Evolutionary conservation across 2,329 filamentous ascomycete genomes (phyloP).

Genomic region (Didymella keratinophila): DNA sequence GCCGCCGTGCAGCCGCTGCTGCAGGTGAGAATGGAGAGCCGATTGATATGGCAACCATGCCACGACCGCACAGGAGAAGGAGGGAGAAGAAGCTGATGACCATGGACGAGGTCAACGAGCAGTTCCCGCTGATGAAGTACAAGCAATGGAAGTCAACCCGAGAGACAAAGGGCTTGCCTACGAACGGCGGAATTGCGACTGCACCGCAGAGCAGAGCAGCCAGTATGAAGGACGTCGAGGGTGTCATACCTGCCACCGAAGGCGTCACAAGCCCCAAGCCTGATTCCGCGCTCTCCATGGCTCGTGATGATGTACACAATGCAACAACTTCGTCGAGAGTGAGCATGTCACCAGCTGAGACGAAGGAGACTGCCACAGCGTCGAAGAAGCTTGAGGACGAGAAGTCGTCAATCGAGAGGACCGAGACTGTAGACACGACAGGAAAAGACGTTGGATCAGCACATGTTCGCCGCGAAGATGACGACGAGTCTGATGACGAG

Average conservation of each 20-base stretch:
- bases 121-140: conserved; percentile 96
- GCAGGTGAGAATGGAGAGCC: conserved; percentile 78
- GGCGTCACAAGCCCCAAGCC: conserved; percentile 45
- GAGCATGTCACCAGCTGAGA: conserved; percentile 31
- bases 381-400: conserved; percentile 26
- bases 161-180: conserved; percentile 82
- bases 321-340: conserved; percentile 24
- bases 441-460: conserved; percentile 31
- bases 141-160: conserved; percentile 90
- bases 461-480: conserved; percentile 43
- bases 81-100: conserved; percentile 99
- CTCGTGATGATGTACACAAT: conserved; percentile 53
- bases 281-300: conserved; percentile 51
- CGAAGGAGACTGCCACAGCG: conserved; percentile 34
- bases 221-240: conserved; percentile 73
- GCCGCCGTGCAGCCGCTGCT: conserved; percentile 82
- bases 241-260: conserved; percentile 42
- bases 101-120: conserved; percentile 98
- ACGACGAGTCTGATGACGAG: conserved; percentile 74
- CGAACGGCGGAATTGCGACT: conserved; percentile 78
- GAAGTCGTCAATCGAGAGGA: conserved; percentile 27
- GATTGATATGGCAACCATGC: conserved; percentile 86
- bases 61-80: conserved; percentile 81
- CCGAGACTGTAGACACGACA: conserved; percentile 34
- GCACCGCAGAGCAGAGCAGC: conserved; percentile 74